phyloP scores from a whole-genome alignment of 345 rosid genomes.

The Eutrema yunnanense region DNA sequence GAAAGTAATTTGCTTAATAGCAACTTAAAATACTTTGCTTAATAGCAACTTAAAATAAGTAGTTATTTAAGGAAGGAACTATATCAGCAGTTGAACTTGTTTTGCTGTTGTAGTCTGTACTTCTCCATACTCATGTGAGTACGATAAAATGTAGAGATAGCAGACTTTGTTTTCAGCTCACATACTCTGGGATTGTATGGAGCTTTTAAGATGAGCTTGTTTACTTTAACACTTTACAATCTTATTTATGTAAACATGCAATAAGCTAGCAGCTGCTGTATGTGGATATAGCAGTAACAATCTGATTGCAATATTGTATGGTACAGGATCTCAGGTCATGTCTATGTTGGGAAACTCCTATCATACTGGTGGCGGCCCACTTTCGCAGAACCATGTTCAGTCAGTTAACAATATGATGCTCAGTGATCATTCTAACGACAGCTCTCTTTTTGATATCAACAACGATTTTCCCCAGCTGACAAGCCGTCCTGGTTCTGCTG shows the following conservation, averaged over 20 bases:
- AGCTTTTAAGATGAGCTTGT: not conserved
- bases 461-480: slow-evolving; percentile 90
- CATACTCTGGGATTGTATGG: not conserved
- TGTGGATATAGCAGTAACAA: not conserved
- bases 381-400: slow-evolving; percentile 83
- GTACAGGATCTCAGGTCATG: slow-evolving; percentile 88
- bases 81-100: not conserved
- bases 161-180: not conserved
- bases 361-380: slow-evolving; percentile 72
- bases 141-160: not conserved
- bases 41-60: not conserved
- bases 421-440: slow-evolving; percentile 71
- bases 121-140: not conserved
- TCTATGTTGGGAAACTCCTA: slow-evolving; percentile 80
- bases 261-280: not conserved
- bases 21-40: not conserved
- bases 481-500: slow-evolving; percentile 94
- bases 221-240: not conserved
- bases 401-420: slow-evolving; percentile 80
- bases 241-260: not conserved
- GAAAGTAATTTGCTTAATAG: not conserved
- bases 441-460: slow-evolving; percentile 88
- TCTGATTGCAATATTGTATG: not conserved
- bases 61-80: slow-evolving; percentile 1
- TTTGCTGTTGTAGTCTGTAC: not conserved